These are phyloP conservation scores for Elaeis guineensis DNA, from an alignment of 176 grass and related monocot genomes.

Conservation along the genomic window DNA sequence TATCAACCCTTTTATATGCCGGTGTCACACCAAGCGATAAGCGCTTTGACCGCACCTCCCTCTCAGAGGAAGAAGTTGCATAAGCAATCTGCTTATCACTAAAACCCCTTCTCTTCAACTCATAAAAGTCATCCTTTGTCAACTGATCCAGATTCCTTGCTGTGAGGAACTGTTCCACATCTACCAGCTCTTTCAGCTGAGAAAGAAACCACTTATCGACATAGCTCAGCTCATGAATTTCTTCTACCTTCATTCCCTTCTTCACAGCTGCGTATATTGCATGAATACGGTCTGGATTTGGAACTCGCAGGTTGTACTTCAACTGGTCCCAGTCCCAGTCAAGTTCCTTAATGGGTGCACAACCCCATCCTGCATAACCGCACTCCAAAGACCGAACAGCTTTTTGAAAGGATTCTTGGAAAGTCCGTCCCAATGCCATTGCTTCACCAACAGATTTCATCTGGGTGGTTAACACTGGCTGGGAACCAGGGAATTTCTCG, in stretches of 20 bases:
- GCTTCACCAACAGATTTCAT: constrained; percentile 99
- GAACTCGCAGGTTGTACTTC: constrained; percentile 79
- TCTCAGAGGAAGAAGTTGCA: constrained; percentile 67
- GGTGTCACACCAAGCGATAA: constrained; percentile 56
- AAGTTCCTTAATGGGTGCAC: constrained; percentile 86
- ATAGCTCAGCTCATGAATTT: constrained; percentile 78
- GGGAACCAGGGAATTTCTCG: constrained; percentile 96
- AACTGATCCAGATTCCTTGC: constrained; percentile 45
- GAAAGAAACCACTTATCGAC: constrained; percentile 94
- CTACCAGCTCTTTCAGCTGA: constrained; percentile 79
- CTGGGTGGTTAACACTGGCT: constrained; percentile 89
- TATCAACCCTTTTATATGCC: constrained; percentile 94
- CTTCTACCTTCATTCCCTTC: constrained; percentile 87
- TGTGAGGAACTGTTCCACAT: constrained; percentile 62
- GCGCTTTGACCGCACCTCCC: constrained; percentile 58
- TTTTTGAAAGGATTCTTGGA: constrained; percentile 98
- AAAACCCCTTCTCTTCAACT: constrained; percentile 88
- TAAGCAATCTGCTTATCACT: constrained; percentile 91
- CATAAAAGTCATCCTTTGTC: constrained; percentile 74
- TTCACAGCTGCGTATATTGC: constrained; percentile 87
- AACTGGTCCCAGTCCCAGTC: constrained; percentile 91
- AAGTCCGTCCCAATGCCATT: constrained; percentile 88
- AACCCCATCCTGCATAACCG: constrained; percentile 92
- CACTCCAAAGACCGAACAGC: constrained; percentile 86
- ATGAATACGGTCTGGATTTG: constrained; percentile 92